phyloP scores from a whole-genome alignment of 2,329 filamentous ascomycete genomes.

The Diaporthe citriasiana region DNA sequence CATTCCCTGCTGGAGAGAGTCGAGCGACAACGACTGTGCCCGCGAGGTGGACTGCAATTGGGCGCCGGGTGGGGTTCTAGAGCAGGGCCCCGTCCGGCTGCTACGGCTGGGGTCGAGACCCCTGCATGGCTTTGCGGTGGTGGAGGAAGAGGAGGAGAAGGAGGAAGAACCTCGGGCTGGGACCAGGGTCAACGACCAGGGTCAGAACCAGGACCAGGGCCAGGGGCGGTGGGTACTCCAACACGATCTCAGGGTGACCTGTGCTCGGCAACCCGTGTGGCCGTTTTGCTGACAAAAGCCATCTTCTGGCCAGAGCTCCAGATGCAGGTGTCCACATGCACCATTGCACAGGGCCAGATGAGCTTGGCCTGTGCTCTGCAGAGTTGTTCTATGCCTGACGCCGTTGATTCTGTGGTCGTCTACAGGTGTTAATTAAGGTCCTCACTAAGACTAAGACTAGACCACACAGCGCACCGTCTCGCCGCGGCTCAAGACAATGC shows the following conservation, averaged over 20 bases:
- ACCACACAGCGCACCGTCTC: too few relatives aligned
- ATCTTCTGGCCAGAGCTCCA: conserved; percentile 37
- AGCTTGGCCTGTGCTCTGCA: conserved; percentile 11
- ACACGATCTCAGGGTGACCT: conserved; percentile 35
- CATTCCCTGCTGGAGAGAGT: conserved; percentile 37
- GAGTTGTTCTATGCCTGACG: neutral
- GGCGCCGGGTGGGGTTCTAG: conserved; percentile 25
- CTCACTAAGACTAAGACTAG: too few relatives aligned
- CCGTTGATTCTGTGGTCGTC: neutral
- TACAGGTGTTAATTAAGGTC: too few relatives aligned
- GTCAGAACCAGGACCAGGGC: neutral
- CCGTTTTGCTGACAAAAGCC: conserved; percentile 34
- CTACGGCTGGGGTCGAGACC: conserved; percentile 31
- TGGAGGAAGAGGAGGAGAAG: conserved; percentile 3
- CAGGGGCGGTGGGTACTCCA: conserved; percentile 28
- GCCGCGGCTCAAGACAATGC: neutral
- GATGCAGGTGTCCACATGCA: conserved; percentile 19
- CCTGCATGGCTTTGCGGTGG: conserved; percentile 8
- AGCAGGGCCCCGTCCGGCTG: conserved; percentile 33
- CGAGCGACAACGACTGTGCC: conserved; percentile 36
- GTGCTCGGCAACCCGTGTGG: conserved; percentile 31
- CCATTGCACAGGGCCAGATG: conserved; percentile 12
- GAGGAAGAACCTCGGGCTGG: conserved; percentile 30
- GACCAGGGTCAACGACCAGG: conserved; percentile 28
- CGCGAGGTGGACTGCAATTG: conserved; percentile 34